Conservation (phyloP, 1,284 basidiomycete species). For the Ceratobasidium sp. region DNA sequence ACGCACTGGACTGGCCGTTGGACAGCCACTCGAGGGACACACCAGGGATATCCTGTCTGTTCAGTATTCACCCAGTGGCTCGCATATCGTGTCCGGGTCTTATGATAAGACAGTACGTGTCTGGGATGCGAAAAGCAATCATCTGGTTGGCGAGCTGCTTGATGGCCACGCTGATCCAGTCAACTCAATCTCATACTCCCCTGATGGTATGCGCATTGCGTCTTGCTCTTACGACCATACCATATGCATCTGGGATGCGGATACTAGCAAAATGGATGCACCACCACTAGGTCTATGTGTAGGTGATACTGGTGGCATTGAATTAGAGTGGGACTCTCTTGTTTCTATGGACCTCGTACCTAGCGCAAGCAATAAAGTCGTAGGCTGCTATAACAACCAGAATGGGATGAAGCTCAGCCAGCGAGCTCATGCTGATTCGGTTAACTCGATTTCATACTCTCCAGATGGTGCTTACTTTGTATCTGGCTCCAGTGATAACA, state of each 20-base stretch:
- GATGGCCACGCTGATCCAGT: background rate
- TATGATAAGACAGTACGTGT: background rate
- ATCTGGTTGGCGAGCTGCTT: background rate
- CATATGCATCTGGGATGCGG: background rate
- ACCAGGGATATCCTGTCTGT: background rate
- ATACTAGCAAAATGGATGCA: background rate
- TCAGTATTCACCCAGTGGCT: background rate
- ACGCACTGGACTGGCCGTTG: too few relatives aligned
- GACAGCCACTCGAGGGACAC: background rate
- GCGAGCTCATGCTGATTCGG: too few relatives aligned
- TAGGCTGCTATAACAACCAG: too few relatives aligned
- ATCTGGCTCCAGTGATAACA: too few relatives aligned
- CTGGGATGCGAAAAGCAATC: background rate
- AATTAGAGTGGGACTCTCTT: too few relatives aligned
- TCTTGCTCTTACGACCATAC: background rate
- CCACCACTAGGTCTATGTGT: too few relatives aligned
- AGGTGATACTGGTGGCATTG: too few relatives aligned
- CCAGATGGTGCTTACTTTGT: too few relatives aligned
- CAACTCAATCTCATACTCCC: background rate
- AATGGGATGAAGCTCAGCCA: too few relatives aligned
- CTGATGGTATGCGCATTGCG: background rate
- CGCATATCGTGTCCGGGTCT: background rate
- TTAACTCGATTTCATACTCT: too few relatives aligned
- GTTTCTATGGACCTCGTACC: too few relatives aligned
- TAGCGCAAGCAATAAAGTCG: too few relatives aligned